These are phyloP conservation scores for Huiozyma naganishii DNA, from an alignment of 805 yeast species.

Conservation along the genomic window DNA sequence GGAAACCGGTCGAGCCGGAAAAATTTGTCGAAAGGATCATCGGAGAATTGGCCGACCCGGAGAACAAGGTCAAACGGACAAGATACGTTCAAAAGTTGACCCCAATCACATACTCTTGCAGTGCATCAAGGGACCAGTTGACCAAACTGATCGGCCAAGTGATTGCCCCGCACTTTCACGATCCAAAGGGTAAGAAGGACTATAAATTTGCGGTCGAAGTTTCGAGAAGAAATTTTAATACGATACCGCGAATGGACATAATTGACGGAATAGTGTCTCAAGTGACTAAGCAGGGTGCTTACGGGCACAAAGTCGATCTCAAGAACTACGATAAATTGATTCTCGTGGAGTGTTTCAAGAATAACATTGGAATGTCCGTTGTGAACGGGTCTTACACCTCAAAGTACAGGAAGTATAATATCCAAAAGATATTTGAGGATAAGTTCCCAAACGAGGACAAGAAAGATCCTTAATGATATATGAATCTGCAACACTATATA, in stretches of 20 bases:
- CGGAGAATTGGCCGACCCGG: conserved; percentile 41
- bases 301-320: conserved; percentile 70
- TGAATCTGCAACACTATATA: conserved; percentile 2
- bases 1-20: conserved; percentile 72
- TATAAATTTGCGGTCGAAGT: conserved; percentile 70
- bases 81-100: conserved; percentile 69
- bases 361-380: conserved; percentile 78
- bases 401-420: conserved; percentile 55
- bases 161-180: conserved; percentile 60
- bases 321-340: conserved; percentile 69
- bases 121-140: conserved; percentile 62
- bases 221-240: conserved; percentile 65
- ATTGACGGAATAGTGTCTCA: conserved; percentile 59
- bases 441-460: conserved; percentile 16
- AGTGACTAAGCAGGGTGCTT: conserved; percentile 48
- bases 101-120: conserved; percentile 68
- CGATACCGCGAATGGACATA: conserved; percentile 60
- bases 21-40: conserved; percentile 55
- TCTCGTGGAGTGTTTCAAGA: conserved; percentile 80
- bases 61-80: conserved; percentile 39
- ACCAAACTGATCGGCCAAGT: conserved; percentile 46
- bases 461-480: not conserved
- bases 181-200: conserved; percentile 24
- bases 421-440: conserved; percentile 65
- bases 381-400: conserved; percentile 48